Conservation (phyloP, 805 yeast genomes). For the Yarrowia alimentaria region DNA sequence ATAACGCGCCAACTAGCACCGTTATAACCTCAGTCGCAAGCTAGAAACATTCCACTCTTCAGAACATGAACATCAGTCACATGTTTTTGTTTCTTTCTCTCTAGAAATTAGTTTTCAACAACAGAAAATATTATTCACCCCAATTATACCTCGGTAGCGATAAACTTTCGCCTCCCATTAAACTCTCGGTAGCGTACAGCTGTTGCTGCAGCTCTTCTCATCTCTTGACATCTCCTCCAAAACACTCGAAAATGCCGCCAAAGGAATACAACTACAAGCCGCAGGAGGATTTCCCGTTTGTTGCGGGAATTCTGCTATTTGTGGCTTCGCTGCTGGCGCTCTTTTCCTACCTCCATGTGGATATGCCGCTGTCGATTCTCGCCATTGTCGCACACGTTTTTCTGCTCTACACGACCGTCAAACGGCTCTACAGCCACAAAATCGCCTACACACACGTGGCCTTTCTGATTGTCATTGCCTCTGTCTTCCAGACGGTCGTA, state of each 20-base stretch:
- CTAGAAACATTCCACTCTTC: too few relatives aligned
- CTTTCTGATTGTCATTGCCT: slow-evolving; percentile 4
- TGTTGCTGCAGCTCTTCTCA: too few relatives aligned
- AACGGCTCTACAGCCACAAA: background rate
- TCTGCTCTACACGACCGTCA: slow-evolving; percentile 1
- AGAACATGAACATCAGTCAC: too few relatives aligned
- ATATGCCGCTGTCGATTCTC: slow-evolving; percentile 7
- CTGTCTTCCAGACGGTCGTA: slow-evolving; percentile 9
- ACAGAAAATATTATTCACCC: too few relatives aligned
- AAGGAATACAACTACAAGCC: slow-evolving; percentile 10
- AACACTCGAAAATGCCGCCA: background rate
- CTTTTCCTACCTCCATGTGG: slow-evolving; percentile 1
- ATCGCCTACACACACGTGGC: background rate
- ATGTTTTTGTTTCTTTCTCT: too few relatives aligned
- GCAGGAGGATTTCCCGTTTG: slow-evolving; percentile 11
- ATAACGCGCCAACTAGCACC: too few relatives aligned
- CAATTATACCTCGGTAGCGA: too few relatives aligned
- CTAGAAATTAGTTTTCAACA: too few relatives aligned
- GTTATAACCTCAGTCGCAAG: too few relatives aligned
- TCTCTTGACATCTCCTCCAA: background rate
- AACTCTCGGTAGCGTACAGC: too few relatives aligned
- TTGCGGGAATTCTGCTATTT: background rate
- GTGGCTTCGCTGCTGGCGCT: slow-evolving; percentile 1
- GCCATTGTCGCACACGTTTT: slow-evolving; percentile 5
- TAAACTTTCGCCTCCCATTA: too few relatives aligned